Base-by-base conservation (phyloP, 78 protist genomes). In the Polysphondylium violaceum region DNA sequence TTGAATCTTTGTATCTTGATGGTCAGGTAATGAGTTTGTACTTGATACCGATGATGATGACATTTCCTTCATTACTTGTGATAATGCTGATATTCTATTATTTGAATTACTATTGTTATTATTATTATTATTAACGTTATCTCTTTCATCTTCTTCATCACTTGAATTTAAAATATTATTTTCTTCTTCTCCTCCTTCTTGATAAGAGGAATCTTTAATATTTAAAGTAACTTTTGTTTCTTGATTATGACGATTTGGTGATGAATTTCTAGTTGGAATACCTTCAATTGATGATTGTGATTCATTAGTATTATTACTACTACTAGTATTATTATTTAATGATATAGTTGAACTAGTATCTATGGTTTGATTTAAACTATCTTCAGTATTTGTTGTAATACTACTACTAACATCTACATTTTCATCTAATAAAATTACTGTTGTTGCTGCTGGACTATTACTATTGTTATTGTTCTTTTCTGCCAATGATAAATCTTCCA, bases 41-140 rank as follows among this genome's bases (percentile, higher is more conserved):
- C 55, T 21, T 19, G 16, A 36, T 65, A 51, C 33, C 40, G 40
- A 12, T 7, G 73, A 65, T 16, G 31, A 65, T 12, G 74, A 36
- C 35, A 23, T 23, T 69, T 44, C 35, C 29, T 44, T 69, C 36
- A 44, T 43, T 44, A 69, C 59, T 29, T 38, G 53, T 11, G 55
- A 25, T 69, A 44, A 47, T 3, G 59, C 44, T 69, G 76, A 69
- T 29, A 21, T 69, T 69, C 76, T 69, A n/a, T 14, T 76, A 44
- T 3, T 76, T n/a, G 41, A 27, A 36, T 40, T 76, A 43, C 72
- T 64, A 35, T 35, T 64, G 35, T 29, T 29, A 23, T 29, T 29
- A 19, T 33, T 73, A 35, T 35, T 35, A 0, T 3, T 23, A 29
- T 14, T 71, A 23, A 6, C 41, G 41, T 67, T 38, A 47, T 68